Base-by-base conservation (phyloP, 2,329 filamentous ascomycete genomes). In the Ophiostoma tasmaniense region DNA sequence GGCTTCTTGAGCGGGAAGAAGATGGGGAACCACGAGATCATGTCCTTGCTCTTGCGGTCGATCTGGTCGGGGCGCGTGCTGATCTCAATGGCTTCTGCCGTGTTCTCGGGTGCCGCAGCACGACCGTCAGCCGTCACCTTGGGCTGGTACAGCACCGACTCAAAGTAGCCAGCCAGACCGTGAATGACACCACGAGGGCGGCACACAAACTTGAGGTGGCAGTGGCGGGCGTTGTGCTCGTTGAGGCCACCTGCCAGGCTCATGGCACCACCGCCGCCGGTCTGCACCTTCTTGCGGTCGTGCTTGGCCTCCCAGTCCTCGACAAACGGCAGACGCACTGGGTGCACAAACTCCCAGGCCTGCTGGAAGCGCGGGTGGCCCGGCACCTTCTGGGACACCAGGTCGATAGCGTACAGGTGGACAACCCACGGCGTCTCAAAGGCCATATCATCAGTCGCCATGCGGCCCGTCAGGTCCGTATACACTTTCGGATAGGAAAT, bases 11-110 rank as follows among this genome's bases (percentile, higher is more conserved):
- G 81, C 0, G 96, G 95, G 76, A 99, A 99, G 81, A 94, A 97
- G 37, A 99, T 98, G 1, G 95, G 95, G 77, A 99, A 99, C 95
- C 95, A 99, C 68, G 92, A 96, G 72, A 97, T 96, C 96, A 99
- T 99, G 75, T 96, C 93, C 76, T 90, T 90, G 82, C 93, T 97
- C 85, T 98, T 98, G 69, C 82, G 81, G 69, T 95, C 92, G 80
- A 99, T 98, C 37, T 90, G 91, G 72, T 96, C 90, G 0, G 95
- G 96, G 75, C 97, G 90, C 3, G 91, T 99, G 75, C 92, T 96
- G 70, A 99, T 84, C 80, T 98, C 94, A 4, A 97, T 87, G 73
- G 87, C 88, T 1, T 81, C 74, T 72, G 79, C 78, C 30, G 74
- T 78, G 68, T 42, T 42, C 22, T 28, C 64, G 3, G 64, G 35